Conservation (phyloP, 441 rosid species). For the Eutrema salsugineum region DNA sequence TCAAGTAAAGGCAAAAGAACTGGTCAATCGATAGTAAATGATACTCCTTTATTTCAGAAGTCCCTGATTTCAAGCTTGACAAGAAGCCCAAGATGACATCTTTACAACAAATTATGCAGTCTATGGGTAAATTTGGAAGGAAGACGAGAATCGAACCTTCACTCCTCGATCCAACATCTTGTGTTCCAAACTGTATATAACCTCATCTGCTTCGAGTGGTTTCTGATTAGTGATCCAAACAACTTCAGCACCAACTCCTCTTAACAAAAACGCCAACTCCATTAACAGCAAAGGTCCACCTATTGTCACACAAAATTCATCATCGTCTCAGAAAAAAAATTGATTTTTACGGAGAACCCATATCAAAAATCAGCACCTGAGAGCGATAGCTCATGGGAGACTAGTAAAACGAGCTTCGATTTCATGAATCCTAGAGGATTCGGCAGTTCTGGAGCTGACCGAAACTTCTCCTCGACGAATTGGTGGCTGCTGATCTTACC, state of each 20-base stretch:
- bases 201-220: slow-evolving; percentile 45
- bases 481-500: slow-evolving; percentile 1
- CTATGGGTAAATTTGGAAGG: no score
- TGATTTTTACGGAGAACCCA: not conserved
- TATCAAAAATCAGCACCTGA: slow-evolving; percentile 40
- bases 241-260: slow-evolving; percentile 67
- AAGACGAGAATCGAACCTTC: slow-evolving; percentile 34
- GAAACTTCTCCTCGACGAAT: slow-evolving; percentile 20
- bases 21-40: not conserved
- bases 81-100: not conserved
- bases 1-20: not conserved
- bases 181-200: slow-evolving; percentile 58
- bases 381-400: slow-evolving; percentile 72
- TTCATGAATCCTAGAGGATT: slow-evolving; percentile 71
- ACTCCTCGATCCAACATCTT: slow-evolving; percentile 86
- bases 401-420: slow-evolving; percentile 66
- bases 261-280: slow-evolving; percentile 75
- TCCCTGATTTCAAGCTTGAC: not conserved
- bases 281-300: slow-evolving; percentile 82
- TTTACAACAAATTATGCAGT: no score
- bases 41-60: not conserved
- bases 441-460: slow-evolving; percentile 17
- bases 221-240: slow-evolving; percentile 84
- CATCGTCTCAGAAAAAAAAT: not conserved
- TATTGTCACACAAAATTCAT: slow-evolving; percentile 6